Percentiles rank a stretch among this genome's conserved stretches.
Conservation (phyloP, 306 rosid genomes). For the Cicer yamashitae region DNA sequence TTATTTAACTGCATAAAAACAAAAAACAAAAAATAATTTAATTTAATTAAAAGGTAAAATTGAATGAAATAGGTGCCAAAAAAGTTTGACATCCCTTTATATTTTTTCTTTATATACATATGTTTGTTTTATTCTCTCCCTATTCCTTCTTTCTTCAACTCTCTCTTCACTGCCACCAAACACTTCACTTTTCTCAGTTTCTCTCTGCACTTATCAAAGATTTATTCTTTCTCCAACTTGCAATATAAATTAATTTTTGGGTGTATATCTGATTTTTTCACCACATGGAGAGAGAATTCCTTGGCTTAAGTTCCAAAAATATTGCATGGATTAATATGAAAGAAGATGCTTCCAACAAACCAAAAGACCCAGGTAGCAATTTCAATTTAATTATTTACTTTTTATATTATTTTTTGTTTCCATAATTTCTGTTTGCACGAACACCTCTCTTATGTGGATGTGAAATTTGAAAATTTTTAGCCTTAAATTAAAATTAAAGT, state of each 20-base stretch:
- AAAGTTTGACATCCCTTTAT: too few species aligned
- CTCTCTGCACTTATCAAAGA: background rate
- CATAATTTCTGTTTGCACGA: background rate
- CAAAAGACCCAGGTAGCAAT: constrained; percentile 62
- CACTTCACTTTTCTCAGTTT: constrained; percentile 2
- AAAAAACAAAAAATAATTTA: too few species aligned
- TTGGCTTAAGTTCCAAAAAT: constrained; percentile 65
- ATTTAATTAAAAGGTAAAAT: too few species aligned
- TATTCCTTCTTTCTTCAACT: background rate
- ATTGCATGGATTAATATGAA: constrained; percentile 39
- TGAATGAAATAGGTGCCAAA: too few species aligned
- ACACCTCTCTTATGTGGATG: background rate
- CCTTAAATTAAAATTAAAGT: background rate
- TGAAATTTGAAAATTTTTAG: constrained; percentile 21
- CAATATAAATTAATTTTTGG: background rate
- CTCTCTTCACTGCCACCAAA: constrained; percentile 3
- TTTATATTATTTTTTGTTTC: background rate
- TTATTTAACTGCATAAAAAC: too few species aligned
- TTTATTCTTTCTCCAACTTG: background rate
- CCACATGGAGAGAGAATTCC: constrained; percentile 74
- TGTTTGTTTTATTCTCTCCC: background rate
- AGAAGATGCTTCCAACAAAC: constrained; percentile 50
- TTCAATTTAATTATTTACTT: background rate
- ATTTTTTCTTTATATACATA: too few species aligned
- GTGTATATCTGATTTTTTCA: constrained; percentile 42